Evolutionary conservation across 257 asterid genomes (phyloP).

Genomic region (Solanum gracilifrons): DNA sequence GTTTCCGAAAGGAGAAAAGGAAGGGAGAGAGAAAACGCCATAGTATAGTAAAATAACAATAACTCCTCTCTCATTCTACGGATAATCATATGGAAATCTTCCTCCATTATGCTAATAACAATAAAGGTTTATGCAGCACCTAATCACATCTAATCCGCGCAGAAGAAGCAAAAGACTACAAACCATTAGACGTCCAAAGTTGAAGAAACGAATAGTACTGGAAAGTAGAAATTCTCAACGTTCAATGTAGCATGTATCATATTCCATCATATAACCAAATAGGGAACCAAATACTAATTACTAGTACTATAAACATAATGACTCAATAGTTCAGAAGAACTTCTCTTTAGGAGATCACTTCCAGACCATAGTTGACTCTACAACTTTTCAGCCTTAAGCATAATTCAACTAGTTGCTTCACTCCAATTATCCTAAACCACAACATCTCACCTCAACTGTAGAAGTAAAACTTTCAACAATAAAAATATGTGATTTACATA

Average conservation of each 20-base stretch:
- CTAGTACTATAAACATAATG: neutral
- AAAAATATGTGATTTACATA: neutral
- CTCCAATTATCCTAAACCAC: neutral
- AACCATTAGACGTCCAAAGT: neutral
- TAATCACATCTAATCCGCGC: neutral
- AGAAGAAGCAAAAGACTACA: neutral
- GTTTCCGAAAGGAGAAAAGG: neutral
- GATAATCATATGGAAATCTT: neutral
- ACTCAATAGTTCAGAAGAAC: neutral
- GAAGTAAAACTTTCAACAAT: neutral
- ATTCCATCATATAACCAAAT: neutral
- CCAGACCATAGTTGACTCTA: neutral
- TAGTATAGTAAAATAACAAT: neutral
- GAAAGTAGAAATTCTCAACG: neutral
- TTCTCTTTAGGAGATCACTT: neutral
- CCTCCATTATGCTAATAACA: neutral
- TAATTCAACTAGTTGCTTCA: neutral
- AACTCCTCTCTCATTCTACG: neutral
- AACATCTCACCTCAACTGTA: neutral
- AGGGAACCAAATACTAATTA: neutral
- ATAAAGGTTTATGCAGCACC: neutral
- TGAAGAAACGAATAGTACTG: neutral
- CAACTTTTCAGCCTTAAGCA: neutral
- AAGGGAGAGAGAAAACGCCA: neutral
- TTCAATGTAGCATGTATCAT: neutral